A percentile compares a stretch with the other conserved stretches of the same genome.
phyloP scores from a whole-genome alignment of 345 rosid genomes.

The Stellera chamaejasme region DNA sequence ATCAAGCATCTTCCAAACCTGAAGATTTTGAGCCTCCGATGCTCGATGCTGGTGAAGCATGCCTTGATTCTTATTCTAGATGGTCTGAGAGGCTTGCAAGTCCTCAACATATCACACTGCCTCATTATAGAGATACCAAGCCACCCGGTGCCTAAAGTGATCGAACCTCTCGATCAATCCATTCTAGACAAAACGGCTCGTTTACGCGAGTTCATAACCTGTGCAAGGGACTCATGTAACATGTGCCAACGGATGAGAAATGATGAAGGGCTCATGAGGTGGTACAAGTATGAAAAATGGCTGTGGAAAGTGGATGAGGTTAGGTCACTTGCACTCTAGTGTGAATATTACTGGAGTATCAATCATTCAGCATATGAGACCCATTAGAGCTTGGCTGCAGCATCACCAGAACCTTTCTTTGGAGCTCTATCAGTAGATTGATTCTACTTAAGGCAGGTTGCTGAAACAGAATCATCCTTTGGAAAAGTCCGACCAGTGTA shows the following conservation, averaged over 20 bases:
- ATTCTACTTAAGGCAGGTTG: too few species aligned
- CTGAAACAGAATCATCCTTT: too few species aligned
- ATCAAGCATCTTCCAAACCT: too few species aligned
- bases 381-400: too few species aligned
- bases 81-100: slow-evolving; percentile 44
- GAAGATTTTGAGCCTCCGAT: too few species aligned
- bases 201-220: slow-evolving; percentile 46
- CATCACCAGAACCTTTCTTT: too few species aligned
- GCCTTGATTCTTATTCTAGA: slow-evolving; percentile 54
- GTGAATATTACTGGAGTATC: slow-evolving; percentile 5
- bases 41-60: too few species aligned
- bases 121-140: slow-evolving; percentile 37
- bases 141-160: slow-evolving; percentile 30
- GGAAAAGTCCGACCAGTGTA: too few species aligned
- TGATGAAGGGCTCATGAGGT: slow-evolving; percentile 80
- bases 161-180: slow-evolving; percentile 36
- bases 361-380: neutral
- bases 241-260: slow-evolving; percentile 64
- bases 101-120: slow-evolving; percentile 80
- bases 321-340: slow-evolving; percentile 44
- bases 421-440: too few species aligned
- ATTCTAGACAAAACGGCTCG: slow-evolving; percentile 46
- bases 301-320: slow-evolving; percentile 75
- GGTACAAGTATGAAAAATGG: slow-evolving; percentile 79
- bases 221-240: slow-evolving; percentile 49